Percentiles rank a stretch among this genome's conserved stretches.
These are phyloP conservation scores for Myxozyma melibiosi DNA, from an alignment of 805 yeast genomes.

Conservation along the genomic window DNA sequence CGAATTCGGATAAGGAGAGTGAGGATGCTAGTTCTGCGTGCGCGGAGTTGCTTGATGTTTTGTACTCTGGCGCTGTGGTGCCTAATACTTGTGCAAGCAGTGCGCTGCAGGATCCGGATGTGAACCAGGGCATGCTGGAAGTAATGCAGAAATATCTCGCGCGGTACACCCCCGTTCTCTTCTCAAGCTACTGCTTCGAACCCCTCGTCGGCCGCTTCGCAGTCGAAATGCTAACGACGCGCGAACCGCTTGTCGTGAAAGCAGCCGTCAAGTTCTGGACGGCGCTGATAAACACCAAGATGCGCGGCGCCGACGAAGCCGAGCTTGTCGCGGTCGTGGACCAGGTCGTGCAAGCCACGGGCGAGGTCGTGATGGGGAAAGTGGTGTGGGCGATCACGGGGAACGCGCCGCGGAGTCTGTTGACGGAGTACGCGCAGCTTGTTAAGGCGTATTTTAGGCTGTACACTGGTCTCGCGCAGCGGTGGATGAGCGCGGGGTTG, in stretches of 20 bases:
- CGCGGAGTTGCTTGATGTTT: conserved; percentile 5
- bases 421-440: conserved; percentile 23
- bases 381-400: conserved; percentile 29
- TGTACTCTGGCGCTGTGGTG: conserved; percentile 13
- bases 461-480: conserved; percentile 10
- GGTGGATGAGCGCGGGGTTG: conserved; percentile 13
- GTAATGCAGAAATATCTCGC: conserved; percentile 35
- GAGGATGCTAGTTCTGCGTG: background rate
- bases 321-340: background rate
- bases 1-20: background rate
- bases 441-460: conserved; percentile 12
- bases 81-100: background rate
- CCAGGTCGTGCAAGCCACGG: conserved; percentile 6
- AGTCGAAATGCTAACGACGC: conserved; percentile 47
- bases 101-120: conserved; percentile 35
- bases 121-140: conserved; percentile 37
- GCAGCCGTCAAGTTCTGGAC: conserved; percentile 61
- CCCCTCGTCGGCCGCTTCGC: conserved; percentile 42
- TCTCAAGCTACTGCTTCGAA: conserved; percentile 11
- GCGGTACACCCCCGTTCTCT: conserved; percentile 27
- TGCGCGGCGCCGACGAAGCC: background rate
- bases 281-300: conserved; percentile 41
- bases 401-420: conserved; percentile 25
- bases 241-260: conserved; percentile 60
- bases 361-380: background rate